phyloP scores from a whole-genome alignment of 768 basidiomycete species.

The Austroboletus festivus region DNA sequence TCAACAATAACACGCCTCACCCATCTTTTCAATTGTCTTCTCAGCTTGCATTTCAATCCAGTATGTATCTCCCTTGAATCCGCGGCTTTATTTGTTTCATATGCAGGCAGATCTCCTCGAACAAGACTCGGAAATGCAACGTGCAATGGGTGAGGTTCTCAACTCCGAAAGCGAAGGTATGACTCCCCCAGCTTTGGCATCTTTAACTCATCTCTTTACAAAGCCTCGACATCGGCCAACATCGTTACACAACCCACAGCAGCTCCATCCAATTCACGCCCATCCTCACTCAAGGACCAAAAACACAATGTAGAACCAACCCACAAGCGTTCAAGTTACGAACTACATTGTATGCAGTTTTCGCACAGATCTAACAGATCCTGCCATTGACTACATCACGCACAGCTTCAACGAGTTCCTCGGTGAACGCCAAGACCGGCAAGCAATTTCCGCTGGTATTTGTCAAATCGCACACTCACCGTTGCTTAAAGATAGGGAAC shows the following conservation, averaged over 20 bases:
- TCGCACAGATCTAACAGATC: not conserved
- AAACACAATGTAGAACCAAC: conserved; percentile 2
- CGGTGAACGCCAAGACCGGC: conserved; percentile 15
- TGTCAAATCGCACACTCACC: conserved; percentile 2
- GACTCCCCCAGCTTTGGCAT: not conserved
- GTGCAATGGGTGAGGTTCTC: conserved; percentile 53
- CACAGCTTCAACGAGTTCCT: conserved; percentile 31
- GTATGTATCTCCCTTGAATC: conserved; percentile 35
- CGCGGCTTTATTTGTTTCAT: not conserved
- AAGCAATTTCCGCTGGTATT: conserved; percentile 16
- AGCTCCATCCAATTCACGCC: conserved; percentile 9
- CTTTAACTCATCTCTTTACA: not conserved
- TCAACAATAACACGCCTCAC: conserved; percentile 54
- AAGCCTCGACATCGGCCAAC: conserved; percentile 14
- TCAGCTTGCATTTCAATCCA: conserved; percentile 49
- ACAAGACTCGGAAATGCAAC: conserved; percentile 70
- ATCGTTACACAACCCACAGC: conserved; percentile 4
- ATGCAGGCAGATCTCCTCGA: conserved; percentile 55
- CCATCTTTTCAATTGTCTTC: conserved; percentile 53
- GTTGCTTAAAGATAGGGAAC: conserved; percentile 25
- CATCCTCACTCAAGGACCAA: conserved; percentile 11
- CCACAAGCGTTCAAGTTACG: conserved; percentile 10
- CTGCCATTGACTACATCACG: not conserved
- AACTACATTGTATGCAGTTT: conserved; percentile 17
- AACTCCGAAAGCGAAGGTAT: conserved; percentile 46